Base-by-base conservation (phyloP, 2,329 filamentous ascomycete genomes). In the Endoconidiophora laricicola region DNA sequence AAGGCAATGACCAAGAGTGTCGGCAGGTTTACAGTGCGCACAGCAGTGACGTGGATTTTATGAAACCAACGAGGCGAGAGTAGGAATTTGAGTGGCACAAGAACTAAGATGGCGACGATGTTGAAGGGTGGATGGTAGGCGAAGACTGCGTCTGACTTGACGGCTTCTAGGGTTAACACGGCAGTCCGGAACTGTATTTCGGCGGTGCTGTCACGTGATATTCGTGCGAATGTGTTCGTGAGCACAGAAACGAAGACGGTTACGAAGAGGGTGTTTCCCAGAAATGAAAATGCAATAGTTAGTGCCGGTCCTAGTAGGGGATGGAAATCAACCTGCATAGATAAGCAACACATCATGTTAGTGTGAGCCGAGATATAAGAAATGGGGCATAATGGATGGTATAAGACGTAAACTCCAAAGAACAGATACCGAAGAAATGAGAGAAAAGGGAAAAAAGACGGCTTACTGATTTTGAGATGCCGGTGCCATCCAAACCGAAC, bases 181-280 rank as follows among this genome's bases (percentile, higher is more conserved):
- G 85, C 82, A 51, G 81, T 76, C 22, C 85, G 79, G 63, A 85
- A 93, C 59, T 87, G 82, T 44, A 90, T 84, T 63, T 93, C 86
- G n/a, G 83, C 79, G 0, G 79, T 80, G 1, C 84, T 81, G 57
- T 90, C 86, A 49, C 72, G 67, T 5, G 83, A 81, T 48, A 91
- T 85, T 54, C 76, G 83, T 58, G 79, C 79, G 60, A 91, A 93
- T 0, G 85, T 91, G 59, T 86, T 87, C 54, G 79, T 84, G 9
- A 93, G 72, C 75, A 90, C 90, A 10, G 86, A 88, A 1, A 93
- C 85, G 14, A 91, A 71, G 54, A 93, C 86, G 2, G 86, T 91
- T n/a, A 93, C 71, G 66, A 91, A 93, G 50, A 91, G 73, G 0
- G 84, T 91, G 64, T 91, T 91, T 40, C 86, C 86, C 3, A 93